Evolutionary conservation across 352 stramenopile species (phyloP).

Genomic region (Aphanomyces invadans): DNA sequence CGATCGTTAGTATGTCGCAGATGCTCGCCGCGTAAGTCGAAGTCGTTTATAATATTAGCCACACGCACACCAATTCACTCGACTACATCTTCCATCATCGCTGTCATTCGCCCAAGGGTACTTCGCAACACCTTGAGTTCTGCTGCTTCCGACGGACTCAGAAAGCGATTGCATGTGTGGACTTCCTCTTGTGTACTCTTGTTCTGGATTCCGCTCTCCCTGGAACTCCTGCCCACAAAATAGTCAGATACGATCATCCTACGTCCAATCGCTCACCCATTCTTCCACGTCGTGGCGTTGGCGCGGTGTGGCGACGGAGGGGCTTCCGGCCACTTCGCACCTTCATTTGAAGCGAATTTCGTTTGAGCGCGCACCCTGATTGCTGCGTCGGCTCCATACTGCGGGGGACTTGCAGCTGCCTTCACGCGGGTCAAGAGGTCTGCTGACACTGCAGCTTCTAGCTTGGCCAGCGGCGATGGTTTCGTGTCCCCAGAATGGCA

Average conservation of each 20-base stretch:
- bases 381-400: too few species aligned
- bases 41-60: conserved; percentile 1
- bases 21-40: conserved; percentile 78
- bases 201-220: too few species aligned
- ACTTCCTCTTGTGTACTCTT: too few species aligned
- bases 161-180: conserved; percentile 42
- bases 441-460: neutral
- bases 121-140: conserved; percentile 43
- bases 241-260: too few species aligned
- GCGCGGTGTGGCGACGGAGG: conserved; percentile 13
- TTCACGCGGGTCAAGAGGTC: neutral
- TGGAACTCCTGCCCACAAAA: neutral
- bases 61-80: conserved; percentile 18
- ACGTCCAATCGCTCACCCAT: conserved; percentile 5
- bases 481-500: neutral
- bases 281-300: neutral
- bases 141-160: conserved; percentile 48
- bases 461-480: neutral
- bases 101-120: conserved; percentile 55
- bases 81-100: conserved; percentile 47
- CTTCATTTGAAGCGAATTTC: neutral
- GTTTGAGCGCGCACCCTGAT: too few species aligned
- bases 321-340: conserved; percentile 7
- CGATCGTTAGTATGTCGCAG: conserved; percentile 55
- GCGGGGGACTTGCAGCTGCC: too few species aligned